Evolutionary conservation across 176 grass and related monocot genomes (phyloP).

Genomic region (Oryza australiensis): DNA sequence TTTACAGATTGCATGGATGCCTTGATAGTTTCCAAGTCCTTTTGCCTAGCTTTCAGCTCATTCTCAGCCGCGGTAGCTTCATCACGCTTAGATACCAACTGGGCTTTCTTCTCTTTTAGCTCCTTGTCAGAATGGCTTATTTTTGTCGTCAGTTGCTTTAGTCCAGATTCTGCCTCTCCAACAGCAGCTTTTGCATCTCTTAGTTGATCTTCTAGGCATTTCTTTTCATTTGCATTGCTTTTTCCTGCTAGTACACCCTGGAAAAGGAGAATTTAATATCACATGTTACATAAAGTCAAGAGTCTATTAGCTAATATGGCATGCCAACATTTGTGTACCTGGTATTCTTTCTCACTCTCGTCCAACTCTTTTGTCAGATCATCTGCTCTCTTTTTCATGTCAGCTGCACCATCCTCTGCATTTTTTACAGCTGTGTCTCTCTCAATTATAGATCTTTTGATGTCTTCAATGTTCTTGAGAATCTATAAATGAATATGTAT

Average conservation of each 20-base stretch:
- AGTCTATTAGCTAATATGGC: background rate
- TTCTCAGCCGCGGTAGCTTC: conserved; percentile 81
- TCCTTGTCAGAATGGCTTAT: conserved; percentile 82
- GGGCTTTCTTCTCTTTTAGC: conserved; percentile 83
- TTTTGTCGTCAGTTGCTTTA: conserved; percentile 77
- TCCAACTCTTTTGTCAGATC: conserved; percentile 69
- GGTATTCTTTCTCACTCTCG: conserved; percentile 84
- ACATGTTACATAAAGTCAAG: conserved; percentile 13
- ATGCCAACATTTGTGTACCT: conserved; percentile 45
- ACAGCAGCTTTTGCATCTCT: conserved; percentile 94
- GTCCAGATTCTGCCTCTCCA: conserved; percentile 79
- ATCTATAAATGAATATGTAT: conserved; percentile 48
- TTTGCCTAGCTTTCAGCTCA: conserved; percentile 72
- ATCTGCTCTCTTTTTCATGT: conserved; percentile 73
- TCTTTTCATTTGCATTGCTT: conserved; percentile 82
- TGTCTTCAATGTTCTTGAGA: conserved; percentile 74
- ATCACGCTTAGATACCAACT: conserved; percentile 69
- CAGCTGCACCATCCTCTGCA: conserved; percentile 68
- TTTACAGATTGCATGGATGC: conserved; percentile 67
- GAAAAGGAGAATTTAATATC: conserved; percentile 34
- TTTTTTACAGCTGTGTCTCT: conserved; percentile 74
- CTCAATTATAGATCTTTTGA: conserved; percentile 71
- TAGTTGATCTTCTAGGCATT: conserved; percentile 98
- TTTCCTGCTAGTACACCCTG: conserved; percentile 96
- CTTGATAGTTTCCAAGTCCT: conserved; percentile 67